Evolutionary conservation across 495 filamentous ascomycete species (phyloP), one percentile per base, ranked within the genome.

Genomic region (Lineolata rhizophorae): DNA sequence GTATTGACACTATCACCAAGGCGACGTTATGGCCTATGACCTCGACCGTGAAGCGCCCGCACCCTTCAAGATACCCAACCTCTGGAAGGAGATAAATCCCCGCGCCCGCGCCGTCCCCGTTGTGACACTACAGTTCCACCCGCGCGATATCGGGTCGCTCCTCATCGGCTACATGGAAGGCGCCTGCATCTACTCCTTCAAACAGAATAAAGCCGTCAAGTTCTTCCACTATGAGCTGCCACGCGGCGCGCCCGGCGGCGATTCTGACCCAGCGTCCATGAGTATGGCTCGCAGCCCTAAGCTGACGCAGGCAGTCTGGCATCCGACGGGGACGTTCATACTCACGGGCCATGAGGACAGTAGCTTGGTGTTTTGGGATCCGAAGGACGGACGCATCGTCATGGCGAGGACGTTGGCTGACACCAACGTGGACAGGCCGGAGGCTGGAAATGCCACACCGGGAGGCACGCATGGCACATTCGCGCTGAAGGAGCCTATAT

Each of bases 281-380:
- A 59, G 53, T 18, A 63, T 54, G 9, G 40, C 58, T 35, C 63
- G 80, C 34, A 72, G 54, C 35, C 85, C 85, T 6, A 62, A 58
- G 30, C 50, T 97, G 36, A 76, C 65, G 1, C 72, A 82, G 35
- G 84, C 76, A 0, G 43, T 81, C 21, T 97, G 87, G 87, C 87
- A 97, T 54, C 87, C 87, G 1, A 90, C 83, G 17, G 87, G 87
- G 0, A 87, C 77, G 0, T 97, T 95, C 43, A 52, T 94, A 24
- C 48, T 84, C 32, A 91, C 79, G 0, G 74, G 75, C 8, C 75
- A 95, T 43, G 84, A 94, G 38, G 85, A 95, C 47, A 72, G 72
- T 2, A 85, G 73, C 37, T 46, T 97, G 20, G 87, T 85, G 0
- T 69, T 95, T 31, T 97, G 90, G 90, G 90, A 95, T 56, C 56